phyloP scores from a whole-genome alignment of 1,284 basidiomycete species.

The Athelia sp. region DNA sequence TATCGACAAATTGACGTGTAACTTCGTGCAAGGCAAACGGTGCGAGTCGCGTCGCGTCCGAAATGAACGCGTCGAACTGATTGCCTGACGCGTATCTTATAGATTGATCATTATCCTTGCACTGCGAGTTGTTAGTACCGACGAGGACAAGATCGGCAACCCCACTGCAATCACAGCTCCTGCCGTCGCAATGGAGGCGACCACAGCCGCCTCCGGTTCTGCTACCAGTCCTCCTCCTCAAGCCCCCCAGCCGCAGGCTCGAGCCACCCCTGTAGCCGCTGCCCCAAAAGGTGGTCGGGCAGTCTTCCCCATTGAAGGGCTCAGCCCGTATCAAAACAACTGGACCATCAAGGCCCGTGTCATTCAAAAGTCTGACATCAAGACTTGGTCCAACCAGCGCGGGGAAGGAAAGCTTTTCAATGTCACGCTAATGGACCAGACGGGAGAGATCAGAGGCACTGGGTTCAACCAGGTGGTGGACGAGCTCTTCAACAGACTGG shows the following conservation, averaged over 20 bases:
- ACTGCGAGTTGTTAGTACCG: conserved; percentile 51
- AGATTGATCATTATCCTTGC: conserved; percentile 86
- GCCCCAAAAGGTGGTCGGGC: conserved; percentile 20
- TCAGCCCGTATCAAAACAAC: conserved; percentile 97
- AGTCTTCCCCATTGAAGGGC: conserved; percentile 87
- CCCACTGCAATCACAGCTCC: conserved; percentile 53
- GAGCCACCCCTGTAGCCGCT: conserved; percentile 18
- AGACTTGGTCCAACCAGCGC: conserved; percentile 83
- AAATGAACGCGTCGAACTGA: background rate
- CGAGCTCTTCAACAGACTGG: conserved; percentile 76
- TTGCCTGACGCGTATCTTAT: conserved; percentile 10
- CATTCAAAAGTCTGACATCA: conserved; percentile 86
- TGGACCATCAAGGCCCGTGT: conserved; percentile 98
- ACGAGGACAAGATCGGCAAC: conserved; percentile 71
- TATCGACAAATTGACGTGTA: conserved; percentile 78
- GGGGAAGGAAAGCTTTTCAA: conserved; percentile 97
- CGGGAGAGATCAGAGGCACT: conserved; percentile 89
- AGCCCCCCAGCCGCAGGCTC: conserved; percentile 13
- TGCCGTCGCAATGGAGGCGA: conserved; percentile 9
- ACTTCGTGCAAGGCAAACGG: conserved; percentile 82
- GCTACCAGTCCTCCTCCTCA: conserved; percentile 17
- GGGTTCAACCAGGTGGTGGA: conserved; percentile 91
- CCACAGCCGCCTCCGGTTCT: conserved; percentile 18
- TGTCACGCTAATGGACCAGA: conserved; percentile 92
- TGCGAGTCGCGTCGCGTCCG: conserved; percentile 30